These are phyloP conservation scores for Botrytis fragariae DNA, from an alignment of 2,329 filamentous ascomycete genomes.

Conservation along the genomic window DNA sequence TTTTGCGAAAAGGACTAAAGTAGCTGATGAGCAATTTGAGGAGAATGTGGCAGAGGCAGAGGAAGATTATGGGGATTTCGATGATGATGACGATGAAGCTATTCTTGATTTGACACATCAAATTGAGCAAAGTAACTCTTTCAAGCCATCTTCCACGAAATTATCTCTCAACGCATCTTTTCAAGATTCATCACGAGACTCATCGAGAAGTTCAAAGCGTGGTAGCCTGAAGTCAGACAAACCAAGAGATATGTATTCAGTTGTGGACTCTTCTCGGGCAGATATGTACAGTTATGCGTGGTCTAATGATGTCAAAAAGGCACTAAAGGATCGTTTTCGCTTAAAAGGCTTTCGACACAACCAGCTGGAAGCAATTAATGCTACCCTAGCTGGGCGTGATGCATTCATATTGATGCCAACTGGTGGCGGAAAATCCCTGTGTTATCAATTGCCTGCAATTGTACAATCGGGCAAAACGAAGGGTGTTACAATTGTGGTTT, in stretches of 20 bases:
- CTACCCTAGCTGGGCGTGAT: conserved; percentile 82
- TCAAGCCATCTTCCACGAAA: conserved; percentile 28
- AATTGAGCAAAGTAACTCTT: conserved; percentile 41
- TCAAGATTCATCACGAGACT: conserved; percentile 26
- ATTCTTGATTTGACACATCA: conserved; percentile 45
- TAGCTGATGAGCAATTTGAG: conserved; percentile 13
- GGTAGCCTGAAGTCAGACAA: conserved; percentile 11
- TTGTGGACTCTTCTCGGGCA: conserved; percentile 40
- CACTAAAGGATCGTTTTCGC: conserved; percentile 79
- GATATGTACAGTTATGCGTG: conserved; percentile 68
- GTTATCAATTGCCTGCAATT: conserved; percentile 91
- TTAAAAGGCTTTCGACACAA: conserved; percentile 86
- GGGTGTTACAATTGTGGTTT: conserved; percentile 92
- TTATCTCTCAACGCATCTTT: conserved; percentile 25
- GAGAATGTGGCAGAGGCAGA: conserved; percentile 27
- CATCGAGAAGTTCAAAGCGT: conserved; percentile 23
- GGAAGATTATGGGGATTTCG: conserved; percentile 33
- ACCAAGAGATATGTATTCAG: conserved; percentile 36
- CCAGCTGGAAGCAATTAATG: conserved; percentile 93
- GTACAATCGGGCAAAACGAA: conserved; percentile 75
- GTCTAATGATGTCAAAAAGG: conserved; percentile 80
- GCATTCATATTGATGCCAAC: conserved; percentile 97
- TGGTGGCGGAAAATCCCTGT: conserved; percentile 92
- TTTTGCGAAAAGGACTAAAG: conserved; percentile 17
- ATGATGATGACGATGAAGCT: conserved; percentile 38